Evolutionary conservation across 495 filamentous ascomycete genomes (phyloP).

Genomic region (Jackrogersella multiformis): DNA sequence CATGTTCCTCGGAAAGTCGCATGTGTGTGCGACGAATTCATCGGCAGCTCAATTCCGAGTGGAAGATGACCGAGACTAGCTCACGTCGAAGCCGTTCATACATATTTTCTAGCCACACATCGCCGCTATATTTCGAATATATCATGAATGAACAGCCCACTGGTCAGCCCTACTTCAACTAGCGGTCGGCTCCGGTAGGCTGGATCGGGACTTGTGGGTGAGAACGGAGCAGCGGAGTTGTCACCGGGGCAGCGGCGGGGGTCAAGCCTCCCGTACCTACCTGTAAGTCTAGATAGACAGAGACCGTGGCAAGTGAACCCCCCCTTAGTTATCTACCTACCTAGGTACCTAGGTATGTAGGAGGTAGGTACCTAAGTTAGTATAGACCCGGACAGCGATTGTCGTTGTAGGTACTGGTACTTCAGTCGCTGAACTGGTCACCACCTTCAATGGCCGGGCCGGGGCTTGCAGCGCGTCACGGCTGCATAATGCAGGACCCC

Average conservation of each 20-base stretch:
- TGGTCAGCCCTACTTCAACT: not conserved
- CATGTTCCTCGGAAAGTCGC: conserved; percentile 31
- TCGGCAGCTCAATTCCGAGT: conserved; percentile 24
- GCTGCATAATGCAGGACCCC: conserved; percentile 36
- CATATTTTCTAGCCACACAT: conserved; percentile 1
- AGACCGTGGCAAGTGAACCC: conserved; percentile 36
- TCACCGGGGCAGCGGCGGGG: conserved; percentile 24
- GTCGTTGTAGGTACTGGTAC: conserved; percentile 38
- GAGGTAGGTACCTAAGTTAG: too few relatives aligned
- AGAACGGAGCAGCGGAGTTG: conserved; percentile 28
- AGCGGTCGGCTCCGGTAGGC: conserved; percentile 26
- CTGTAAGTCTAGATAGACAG: conserved; percentile 31
- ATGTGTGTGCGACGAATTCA: conserved; percentile 24
- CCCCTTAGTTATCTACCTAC: too few relatives aligned
- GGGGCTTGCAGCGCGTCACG: conserved; percentile 31
- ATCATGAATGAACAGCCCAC: not conserved
- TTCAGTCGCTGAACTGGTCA: conserved; percentile 22
- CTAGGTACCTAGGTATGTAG: too few relatives aligned
- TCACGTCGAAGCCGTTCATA: conserved; percentile 3
- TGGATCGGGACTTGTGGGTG: conserved; percentile 13
- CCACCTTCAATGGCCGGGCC: conserved; percentile 13
- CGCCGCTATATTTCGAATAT: not conserved
- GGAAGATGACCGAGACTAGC: conserved; percentile 20
- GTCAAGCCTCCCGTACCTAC: conserved; percentile 44
- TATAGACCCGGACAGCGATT: conserved; percentile 7